Conservation (phyloP, 345 rosid genomes). For the Citrus hindsii region DNA sequence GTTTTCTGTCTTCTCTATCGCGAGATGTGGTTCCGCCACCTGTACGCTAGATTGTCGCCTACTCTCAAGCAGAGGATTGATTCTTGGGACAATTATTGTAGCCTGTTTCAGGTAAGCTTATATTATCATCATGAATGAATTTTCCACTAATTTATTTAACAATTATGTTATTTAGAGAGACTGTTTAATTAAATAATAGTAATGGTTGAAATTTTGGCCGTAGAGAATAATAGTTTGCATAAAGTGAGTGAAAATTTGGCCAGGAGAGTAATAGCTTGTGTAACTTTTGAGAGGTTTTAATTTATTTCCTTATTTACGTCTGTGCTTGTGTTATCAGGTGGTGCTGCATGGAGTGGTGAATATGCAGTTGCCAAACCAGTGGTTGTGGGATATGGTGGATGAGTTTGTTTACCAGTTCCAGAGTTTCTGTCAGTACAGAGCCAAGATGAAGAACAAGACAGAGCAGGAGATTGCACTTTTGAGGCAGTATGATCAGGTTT, state of each 20-base stretch:
- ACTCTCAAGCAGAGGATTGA: conserved; percentile 92
- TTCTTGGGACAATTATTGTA: conserved; percentile 94
- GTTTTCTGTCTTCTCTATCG: conserved; percentile 94
- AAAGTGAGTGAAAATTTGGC: background rate
- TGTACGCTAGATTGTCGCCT: conserved; percentile 89
- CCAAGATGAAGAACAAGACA: conserved; percentile 91
- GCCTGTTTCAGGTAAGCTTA: conserved; percentile 62
- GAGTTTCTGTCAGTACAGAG: conserved; percentile 93
- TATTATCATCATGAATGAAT: background rate
- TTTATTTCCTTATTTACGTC: background rate
- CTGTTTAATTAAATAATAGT: background rate
- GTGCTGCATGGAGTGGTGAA: conserved; percentile 93
- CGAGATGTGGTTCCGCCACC: conserved; percentile 99
- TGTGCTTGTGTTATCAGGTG: conserved; percentile 39
- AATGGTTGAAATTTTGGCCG: background rate
- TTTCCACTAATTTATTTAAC: background rate
- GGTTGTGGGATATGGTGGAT: conserved; percentile 99
- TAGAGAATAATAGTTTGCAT: background rate
- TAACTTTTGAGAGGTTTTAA: background rate
- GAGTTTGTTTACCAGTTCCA: conserved; percentile 99
- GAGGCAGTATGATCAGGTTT: conserved; percentile 73
- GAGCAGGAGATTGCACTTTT: conserved; percentile 87
- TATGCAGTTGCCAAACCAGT: conserved; percentile 96
- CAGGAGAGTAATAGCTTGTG: background rate
- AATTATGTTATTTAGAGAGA: background rate